A percentile compares a stretch with the other conserved stretches of the same genome.
Evolutionary conservation across 1,139 yeast genomes (phyloP).

Genomic region (Geotrichum fermentans): DNA sequence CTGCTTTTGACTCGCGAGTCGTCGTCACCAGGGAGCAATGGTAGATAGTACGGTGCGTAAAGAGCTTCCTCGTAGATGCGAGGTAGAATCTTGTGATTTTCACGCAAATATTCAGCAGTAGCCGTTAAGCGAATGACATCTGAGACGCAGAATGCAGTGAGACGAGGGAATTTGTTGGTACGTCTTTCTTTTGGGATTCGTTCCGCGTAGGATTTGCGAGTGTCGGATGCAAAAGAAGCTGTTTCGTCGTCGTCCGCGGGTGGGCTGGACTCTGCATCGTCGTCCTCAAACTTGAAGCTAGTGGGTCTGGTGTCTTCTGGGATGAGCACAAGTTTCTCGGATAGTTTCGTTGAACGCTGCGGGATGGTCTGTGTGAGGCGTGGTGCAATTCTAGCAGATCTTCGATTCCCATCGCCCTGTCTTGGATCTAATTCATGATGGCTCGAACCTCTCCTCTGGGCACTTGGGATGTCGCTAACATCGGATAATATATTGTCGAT

Average conservation of each 20-base stretch:
- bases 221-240: slow-evolving; percentile 9
- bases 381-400: background rate
- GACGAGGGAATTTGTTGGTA: slow-evolving; percentile 69
- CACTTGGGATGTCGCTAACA: slow-evolving; percentile 73
- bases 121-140: slow-evolving; percentile 69
- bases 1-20: slow-evolving; percentile 82
- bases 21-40: slow-evolving; percentile 79
- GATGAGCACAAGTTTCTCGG: slow-evolving; percentile 79
- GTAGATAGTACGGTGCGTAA: slow-evolving; percentile 84
- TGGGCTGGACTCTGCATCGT: slow-evolving; percentile 25
- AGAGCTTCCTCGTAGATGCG: slow-evolving; percentile 84
- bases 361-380: slow-evolving; percentile 60
- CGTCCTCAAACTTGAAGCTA: slow-evolving; percentile 28
- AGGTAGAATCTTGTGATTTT: slow-evolving; percentile 77
- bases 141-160: slow-evolving; percentile 85
- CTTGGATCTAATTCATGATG: background rate
- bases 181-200: slow-evolving; percentile 62
- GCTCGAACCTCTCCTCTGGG: background rate
- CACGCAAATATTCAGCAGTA: slow-evolving; percentile 59
- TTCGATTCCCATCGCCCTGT: background rate
- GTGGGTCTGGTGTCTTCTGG: slow-evolving; percentile 56
- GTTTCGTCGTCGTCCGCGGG: slow-evolving; percentile 22
- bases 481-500: slow-evolving; percentile 49
- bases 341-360: slow-evolving; percentile 75
- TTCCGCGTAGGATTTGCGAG: slow-evolving; percentile 52